A percentile compares a stretch with the other conserved stretches of the same genome.
Conservation (phyloP, 305 asterid species). For the Fraxinus sp. region DNA sequence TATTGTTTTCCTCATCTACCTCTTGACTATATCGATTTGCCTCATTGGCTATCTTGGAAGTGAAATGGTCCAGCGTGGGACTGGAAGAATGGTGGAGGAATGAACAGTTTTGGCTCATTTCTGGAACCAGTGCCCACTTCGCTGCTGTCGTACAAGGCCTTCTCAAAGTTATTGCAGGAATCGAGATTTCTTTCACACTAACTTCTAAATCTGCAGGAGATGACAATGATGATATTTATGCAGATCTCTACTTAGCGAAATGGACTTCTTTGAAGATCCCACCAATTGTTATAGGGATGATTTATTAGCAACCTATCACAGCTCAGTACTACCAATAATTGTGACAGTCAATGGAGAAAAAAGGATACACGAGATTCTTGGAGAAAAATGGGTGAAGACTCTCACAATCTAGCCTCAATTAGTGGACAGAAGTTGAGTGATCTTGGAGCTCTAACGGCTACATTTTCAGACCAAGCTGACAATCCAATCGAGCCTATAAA, state of each 20-base stretch:
- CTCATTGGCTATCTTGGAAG: constrained; percentile 45
- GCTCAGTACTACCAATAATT: too few species aligned
- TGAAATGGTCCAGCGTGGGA: constrained; percentile 46
- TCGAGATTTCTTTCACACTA: constrained; percentile 46
- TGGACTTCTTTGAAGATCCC: constrained; percentile 54
- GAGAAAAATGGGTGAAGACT: not conserved
- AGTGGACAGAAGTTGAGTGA: too few species aligned
- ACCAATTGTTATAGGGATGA: constrained; percentile 50
- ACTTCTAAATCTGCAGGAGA: constrained; percentile 42
- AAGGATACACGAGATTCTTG: too few species aligned
- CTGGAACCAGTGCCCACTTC: constrained; percentile 52
- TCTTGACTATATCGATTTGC: constrained; percentile 37
- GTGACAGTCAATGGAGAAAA: too few species aligned
- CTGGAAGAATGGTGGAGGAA: constrained; percentile 58
- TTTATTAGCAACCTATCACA: not conserved
- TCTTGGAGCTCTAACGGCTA: too few species aligned
- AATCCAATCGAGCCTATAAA: too few species aligned
- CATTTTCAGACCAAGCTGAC: too few species aligned
- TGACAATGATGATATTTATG: constrained; percentile 38
- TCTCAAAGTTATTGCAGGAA: constrained; percentile 51
- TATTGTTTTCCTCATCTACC: constrained; percentile 35
- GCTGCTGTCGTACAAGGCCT: constrained; percentile 53
- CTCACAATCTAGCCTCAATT: too few species aligned
- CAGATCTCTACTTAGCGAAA: constrained; percentile 43
- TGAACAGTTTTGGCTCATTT: constrained; percentile 55